Evolutionary conservation across 2,329 filamentous ascomycete genomes (phyloP), one percentile per base, ranked within the genome.

Genomic region (Aspergillus sp.): DNA sequence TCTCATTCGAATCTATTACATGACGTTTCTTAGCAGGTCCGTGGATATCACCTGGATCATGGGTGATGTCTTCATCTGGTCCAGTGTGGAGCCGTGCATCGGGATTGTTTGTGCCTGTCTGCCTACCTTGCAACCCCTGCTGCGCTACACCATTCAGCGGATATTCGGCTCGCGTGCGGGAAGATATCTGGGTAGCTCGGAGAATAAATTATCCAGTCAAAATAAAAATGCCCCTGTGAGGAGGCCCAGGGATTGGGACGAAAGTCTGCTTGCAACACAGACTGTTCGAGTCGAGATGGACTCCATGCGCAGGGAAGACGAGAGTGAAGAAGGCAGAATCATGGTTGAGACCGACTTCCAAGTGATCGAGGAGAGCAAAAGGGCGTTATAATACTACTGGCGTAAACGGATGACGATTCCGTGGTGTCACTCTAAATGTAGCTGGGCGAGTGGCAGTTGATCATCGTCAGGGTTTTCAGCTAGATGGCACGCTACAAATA

Each of bases 61-160:
- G n/a, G 65, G 64, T 4, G 55, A 65, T 45, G 67, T 57, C 1
- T 62, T 65, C 32, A 67, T 67, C 54, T 67, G 66, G 65, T 64
- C 66, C 39, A 67, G 56, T 39, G 66, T 69, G 23, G 66, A 68
- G 36, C 65, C 66, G 15, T 66, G 64, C 41, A 58, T 67, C 23
- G 66, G 64, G 1, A 65, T 68, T 15, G 62, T 69, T 10, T 61
- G 67, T 36, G 66, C 67, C 5, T 68, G 66, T 51, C 58, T 67
- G 21, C 65, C 65, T 2, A 65, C 65, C 5, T 36, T 69, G 3
- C 57, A 59, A 9, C 65, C 61, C 4, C 57, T 65, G 1, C 49
- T 67, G 7, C 64, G 59, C 1, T 47, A 41, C 1, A 52, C 59
- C 8, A 53, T 57, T 5, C 23, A 39, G 13, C 45, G 30, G 1